phyloP scores from a whole-genome alignment of 78 protist species.

The Trichosphaerium sp. region DNA sequence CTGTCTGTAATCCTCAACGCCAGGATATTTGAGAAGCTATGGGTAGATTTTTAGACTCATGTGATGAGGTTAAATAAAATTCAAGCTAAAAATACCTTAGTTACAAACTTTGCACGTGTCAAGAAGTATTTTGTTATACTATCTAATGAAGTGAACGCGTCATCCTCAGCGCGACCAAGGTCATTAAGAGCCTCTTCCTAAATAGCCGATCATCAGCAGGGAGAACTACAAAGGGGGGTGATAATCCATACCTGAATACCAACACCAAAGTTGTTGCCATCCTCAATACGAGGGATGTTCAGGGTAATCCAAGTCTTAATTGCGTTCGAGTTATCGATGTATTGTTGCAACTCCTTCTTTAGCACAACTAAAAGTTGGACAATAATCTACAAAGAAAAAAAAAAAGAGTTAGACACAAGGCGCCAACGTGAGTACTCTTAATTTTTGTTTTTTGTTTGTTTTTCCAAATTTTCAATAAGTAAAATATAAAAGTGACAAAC shows the following conservation, averaged over 20 bases:
- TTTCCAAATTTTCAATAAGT: too few relatives aligned
- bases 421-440: too few relatives aligned
- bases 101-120: slow-evolving; percentile 26
- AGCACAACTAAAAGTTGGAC: slow-evolving; percentile 1
- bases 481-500: too few relatives aligned
- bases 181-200: slow-evolving; percentile 40
- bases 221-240: neutral
- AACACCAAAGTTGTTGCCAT: slow-evolving; percentile 67
- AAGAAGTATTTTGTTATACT: slow-evolving; percentile 13
- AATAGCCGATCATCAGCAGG: neutral
- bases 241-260: slow-evolving; percentile 12
- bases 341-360: slow-evolving; percentile 16
- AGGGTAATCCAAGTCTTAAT: slow-evolving; percentile 55
- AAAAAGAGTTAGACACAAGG: too few relatives aligned
- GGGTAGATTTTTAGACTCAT: neutral
- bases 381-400: neutral
- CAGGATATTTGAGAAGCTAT: slow-evolving; percentile 48
- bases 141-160: slow-evolving; percentile 25
- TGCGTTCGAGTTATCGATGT: neutral
- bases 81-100: slow-evolving; percentile 12
- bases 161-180: slow-evolving; percentile 44
- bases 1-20: slow-evolving; percentile 28
- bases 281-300: slow-evolving; percentile 48
- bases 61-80: too few relatives aligned
- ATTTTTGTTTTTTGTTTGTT: too few relatives aligned